Conservation (phyloP, 768 basidiomycete genomes). For the Rhodotorula toruloides region DNA sequence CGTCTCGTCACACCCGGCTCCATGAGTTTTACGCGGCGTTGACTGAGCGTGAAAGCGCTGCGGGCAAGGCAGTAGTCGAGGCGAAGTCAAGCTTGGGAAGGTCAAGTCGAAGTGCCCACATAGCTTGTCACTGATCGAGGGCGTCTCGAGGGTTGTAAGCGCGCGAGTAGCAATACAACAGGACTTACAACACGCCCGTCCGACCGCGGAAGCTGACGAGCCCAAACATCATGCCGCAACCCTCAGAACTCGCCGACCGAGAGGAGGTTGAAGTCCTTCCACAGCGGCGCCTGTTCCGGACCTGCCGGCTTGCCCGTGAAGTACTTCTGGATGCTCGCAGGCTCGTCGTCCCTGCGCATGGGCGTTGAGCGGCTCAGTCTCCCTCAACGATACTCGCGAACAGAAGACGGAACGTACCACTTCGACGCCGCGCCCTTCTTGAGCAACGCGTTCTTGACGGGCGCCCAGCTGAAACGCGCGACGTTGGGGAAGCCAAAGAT, state of each 20-base stretch:
- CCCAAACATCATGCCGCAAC: too few species aligned
- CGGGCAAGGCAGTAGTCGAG: too few species aligned
- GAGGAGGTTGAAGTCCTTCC: constrained; percentile 40
- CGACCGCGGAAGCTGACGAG: too few species aligned
- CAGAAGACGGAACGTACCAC: constrained; percentile 57
- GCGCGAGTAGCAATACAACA: too few species aligned
- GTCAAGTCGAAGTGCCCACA: too few species aligned
- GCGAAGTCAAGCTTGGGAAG: too few species aligned
- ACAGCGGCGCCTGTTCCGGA: constrained; percentile 26
- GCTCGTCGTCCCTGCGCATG: constrained; percentile 37
- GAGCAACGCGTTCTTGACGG: constrained; percentile 76
- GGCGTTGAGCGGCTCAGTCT: neutral
- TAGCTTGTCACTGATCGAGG: too few species aligned
- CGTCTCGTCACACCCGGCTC: too few species aligned
- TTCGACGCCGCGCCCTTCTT: constrained; percentile 69
- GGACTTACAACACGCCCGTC: too few species aligned
- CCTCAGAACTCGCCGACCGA: constrained; percentile 38
- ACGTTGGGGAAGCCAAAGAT: constrained; percentile 88
- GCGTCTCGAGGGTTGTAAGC: too few species aligned
- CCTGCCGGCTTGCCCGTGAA: constrained; percentile 27
- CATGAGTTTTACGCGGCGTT: too few species aligned
- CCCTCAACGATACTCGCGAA: neutral
- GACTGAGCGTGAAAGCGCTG: too few species aligned
- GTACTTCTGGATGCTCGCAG: constrained; percentile 39
- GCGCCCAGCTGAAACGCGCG: constrained; percentile 92